Percentiles rank a stretch among this genome's conserved stretches.
phyloP scores from a whole-genome alignment of 2,329 filamentous ascomycete genomes.

The Fusarium nematophilum region DNA sequence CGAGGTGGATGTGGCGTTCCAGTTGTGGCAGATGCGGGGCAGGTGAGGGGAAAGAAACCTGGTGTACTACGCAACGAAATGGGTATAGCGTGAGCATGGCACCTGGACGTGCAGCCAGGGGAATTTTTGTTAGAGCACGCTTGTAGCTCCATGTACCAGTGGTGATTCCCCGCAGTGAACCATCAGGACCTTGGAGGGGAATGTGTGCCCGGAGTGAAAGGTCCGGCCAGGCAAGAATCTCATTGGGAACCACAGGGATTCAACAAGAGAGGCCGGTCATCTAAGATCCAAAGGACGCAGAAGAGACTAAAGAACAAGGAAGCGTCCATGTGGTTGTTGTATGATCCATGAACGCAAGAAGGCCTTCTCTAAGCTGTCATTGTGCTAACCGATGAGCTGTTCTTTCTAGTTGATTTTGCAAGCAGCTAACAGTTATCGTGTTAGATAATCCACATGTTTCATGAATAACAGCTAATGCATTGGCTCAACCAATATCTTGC shows the following conservation, averaged over 20 bases:
- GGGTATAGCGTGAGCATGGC: constrained; percentile 5
- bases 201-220: constrained; percentile 28
- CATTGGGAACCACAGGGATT: not conserved
- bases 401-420: not conserved
- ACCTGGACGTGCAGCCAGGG: constrained; percentile 4
- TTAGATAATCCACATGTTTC: too few relatives aligned
- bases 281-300: constrained; percentile 7
- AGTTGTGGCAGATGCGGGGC: constrained; percentile 12
- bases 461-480: not conserved
- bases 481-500: not conserved
- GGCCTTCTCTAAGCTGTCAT: not conserved
- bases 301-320: not conserved
- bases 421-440: too few relatives aligned
- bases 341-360: not conserved
- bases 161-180: not conserved
- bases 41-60: not conserved
- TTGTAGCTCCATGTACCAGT: constrained; percentile 31
- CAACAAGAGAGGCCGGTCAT: constrained; percentile 8
- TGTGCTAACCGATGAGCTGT: too few relatives aligned
- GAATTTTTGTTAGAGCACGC: constrained; percentile 34
- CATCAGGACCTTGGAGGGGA: constrained; percentile 8
- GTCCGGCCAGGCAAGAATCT: constrained; percentile 14
- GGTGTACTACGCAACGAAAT: not conserved
- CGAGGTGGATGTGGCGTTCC: constrained; percentile 12
- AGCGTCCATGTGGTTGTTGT: not conserved